Percentiles rank a stretch among this genome's conserved stretches.
Evolutionary conservation across 805 yeast genomes (phyloP).

Genomic region (Vanderwaltozyma yarrowii): DNA sequence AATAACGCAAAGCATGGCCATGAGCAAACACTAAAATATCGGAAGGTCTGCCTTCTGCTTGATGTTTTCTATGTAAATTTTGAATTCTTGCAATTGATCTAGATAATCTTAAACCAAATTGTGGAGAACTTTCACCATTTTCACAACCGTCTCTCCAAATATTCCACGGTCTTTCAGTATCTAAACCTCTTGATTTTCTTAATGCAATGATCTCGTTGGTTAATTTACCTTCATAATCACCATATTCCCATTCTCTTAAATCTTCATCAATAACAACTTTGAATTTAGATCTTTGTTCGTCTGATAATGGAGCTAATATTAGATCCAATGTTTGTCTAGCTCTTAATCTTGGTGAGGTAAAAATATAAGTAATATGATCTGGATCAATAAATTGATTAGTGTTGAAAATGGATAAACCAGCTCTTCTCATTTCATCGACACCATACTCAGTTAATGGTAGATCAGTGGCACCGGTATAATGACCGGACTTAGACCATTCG

Average conservation of each 20-base stretch:
- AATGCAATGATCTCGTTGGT: conserved; percentile 56
- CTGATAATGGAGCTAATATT: conserved; percentile 41
- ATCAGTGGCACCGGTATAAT: conserved; percentile 82
- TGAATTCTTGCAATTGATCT: conserved; percentile 55
- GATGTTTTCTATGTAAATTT: conserved; percentile 44
- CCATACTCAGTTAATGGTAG: conserved; percentile 71
- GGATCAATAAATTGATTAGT: conserved; percentile 53
- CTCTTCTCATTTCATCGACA: conserved; percentile 58
- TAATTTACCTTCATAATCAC: conserved; percentile 82
- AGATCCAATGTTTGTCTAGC: conserved; percentile 68
- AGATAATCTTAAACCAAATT: conserved; percentile 67
- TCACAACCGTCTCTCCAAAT: conserved; percentile 94
- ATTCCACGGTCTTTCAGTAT: conserved; percentile 46
- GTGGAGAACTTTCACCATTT: conserved; percentile 62
- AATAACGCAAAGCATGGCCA: conserved; percentile 85
- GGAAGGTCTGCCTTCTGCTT: conserved; percentile 42
- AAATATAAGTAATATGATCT: conserved; percentile 46
- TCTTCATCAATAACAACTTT: conserved; percentile 49
- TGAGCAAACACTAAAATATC: conserved; percentile 84
- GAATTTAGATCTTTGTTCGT: conserved; percentile 33
- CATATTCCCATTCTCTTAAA: conserved; percentile 91
- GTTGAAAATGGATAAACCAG: conserved; percentile 65
- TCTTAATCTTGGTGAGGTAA: conserved; percentile 73
- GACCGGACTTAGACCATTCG: conserved; percentile 92
- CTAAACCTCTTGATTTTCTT: conserved; percentile 52